Conservation (phyloP, 2,329 filamentous ascomycete genomes). For the Coniella vitis region DNA sequence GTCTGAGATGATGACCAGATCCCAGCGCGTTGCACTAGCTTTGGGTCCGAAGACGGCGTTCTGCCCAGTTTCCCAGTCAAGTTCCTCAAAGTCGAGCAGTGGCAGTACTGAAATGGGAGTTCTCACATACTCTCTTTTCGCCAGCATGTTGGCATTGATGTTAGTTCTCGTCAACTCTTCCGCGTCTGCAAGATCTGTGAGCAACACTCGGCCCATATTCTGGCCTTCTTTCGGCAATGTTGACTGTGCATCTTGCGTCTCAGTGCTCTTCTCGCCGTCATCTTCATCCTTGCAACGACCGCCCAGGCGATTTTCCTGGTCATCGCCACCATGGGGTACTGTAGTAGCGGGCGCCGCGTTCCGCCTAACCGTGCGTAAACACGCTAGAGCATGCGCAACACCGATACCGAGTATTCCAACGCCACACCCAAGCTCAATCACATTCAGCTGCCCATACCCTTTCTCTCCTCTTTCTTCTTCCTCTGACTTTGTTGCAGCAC, state of each 20-base stretch:
- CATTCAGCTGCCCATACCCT: conserved; percentile 24
- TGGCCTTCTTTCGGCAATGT: neutral
- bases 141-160: conserved; percentile 27
- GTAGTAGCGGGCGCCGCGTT: no score
- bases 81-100: conserved; percentile 40
- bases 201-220: conserved; percentile 29
- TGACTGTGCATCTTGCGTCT: no score
- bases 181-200: conserved; percentile 51
- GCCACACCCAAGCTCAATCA: conserved; percentile 51
- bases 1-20: conserved; percentile 50
- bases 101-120: neutral
- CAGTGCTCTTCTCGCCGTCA: no score
- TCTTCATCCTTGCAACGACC: neutral
- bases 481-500: conserved; percentile 8
- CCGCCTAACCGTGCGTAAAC: conserved; percentile 6
- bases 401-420: conserved; percentile 50
- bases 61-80: conserved; percentile 50
- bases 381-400: conserved; percentile 28
- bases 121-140: neutral
- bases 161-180: conserved; percentile 43
- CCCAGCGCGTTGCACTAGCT: conserved; percentile 37
- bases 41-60: conserved; percentile 36
- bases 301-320: neutral
- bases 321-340: no score
- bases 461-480: no score